Conservation (phyloP, 129 eudicot species). For the Ambrosia trifida region DNA sequence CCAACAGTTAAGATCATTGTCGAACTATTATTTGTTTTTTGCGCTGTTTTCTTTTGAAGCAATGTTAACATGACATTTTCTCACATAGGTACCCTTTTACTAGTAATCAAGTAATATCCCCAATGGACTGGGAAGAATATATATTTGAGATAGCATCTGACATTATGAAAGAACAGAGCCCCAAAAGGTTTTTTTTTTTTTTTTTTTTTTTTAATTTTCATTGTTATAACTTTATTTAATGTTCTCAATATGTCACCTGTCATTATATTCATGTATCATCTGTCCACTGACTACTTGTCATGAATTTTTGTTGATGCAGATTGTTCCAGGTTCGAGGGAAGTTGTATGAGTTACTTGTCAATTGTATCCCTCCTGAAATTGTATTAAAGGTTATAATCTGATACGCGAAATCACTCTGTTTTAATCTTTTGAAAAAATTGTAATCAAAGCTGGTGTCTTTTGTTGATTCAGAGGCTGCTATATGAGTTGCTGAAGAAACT, state of each 20-base stretch:
- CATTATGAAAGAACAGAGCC: constrained; percentile 94
- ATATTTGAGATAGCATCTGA: constrained; percentile 78
- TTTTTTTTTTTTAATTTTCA: constrained; percentile 18
- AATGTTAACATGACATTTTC: constrained; percentile 21
- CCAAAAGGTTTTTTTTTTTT: constrained; percentile 63
- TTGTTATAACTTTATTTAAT: neutral
- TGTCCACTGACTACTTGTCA: neutral
- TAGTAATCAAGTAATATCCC: constrained; percentile 69
- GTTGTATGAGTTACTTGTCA: constrained; percentile 79
- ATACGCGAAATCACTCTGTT: neutral
- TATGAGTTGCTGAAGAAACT: constrained; percentile 81
- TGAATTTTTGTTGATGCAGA: constrained; percentile 38
- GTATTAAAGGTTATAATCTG: constrained; percentile 58
- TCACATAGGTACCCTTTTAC: constrained; percentile 75
- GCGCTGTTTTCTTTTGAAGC: neutral
- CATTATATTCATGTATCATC: neutral
- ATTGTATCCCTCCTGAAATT: constrained; percentile 93
- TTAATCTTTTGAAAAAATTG: neutral
- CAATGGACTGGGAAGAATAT: constrained; percentile 98
- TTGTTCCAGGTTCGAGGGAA: constrained; percentile 93
- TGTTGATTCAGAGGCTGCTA: constrained; percentile 76
- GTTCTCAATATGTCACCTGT: neutral
- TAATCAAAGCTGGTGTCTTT: constrained; percentile 17
- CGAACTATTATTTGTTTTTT: neutral
- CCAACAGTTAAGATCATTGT: constrained; percentile 72